A percentile compares a stretch with the other conserved stretches of the same genome.
These are phyloP conservation scores for Cytospora piceicola DNA, from an alignment of 2,329 filamentous ascomycete species.

Conservation along the genomic window DNA sequence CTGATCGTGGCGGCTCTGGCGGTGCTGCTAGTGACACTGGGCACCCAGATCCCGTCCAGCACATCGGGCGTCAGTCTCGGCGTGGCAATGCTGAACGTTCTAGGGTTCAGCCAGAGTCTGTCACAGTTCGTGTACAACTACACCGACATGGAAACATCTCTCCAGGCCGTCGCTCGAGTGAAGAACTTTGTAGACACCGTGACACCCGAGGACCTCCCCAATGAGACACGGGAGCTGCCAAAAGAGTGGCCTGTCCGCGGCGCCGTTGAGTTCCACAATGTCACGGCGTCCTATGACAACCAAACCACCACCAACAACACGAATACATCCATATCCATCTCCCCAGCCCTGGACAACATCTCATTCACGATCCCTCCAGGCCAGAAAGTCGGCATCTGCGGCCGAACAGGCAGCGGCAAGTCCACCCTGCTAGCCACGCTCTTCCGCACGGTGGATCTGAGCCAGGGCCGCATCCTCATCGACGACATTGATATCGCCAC, in stretches of 20 bases:
- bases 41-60: too few species aligned
- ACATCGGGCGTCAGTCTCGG: constrained; percentile 40
- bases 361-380: constrained; percentile 37
- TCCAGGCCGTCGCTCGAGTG: too few species aligned
- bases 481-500: too few species aligned
- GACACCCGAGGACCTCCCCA: constrained; percentile 35
- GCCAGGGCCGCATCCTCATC: too few species aligned
- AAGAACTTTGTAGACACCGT: too few species aligned
- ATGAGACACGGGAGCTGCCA: constrained; percentile 33
- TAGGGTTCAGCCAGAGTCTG: constrained; percentile 55
- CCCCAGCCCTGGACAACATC: constrained; percentile 35
- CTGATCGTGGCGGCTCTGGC: too few species aligned
- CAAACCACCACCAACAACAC: constrained; percentile 1
- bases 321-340: background rate
- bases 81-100: constrained; percentile 53
- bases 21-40: too few species aligned
- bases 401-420: constrained; percentile 41
- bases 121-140: constrained; percentile 44
- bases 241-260: constrained; percentile 41
- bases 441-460: too few species aligned
- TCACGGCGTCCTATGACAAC: constrained; percentile 37
- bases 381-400: constrained; percentile 43
- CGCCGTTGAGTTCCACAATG: constrained; percentile 38
- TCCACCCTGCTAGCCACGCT: constrained; percentile 12
- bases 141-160: too few species aligned